Evolutionary conservation across 208 protist genomes (phyloP).

Genomic region (Tritrichomonas foetus): DNA sequence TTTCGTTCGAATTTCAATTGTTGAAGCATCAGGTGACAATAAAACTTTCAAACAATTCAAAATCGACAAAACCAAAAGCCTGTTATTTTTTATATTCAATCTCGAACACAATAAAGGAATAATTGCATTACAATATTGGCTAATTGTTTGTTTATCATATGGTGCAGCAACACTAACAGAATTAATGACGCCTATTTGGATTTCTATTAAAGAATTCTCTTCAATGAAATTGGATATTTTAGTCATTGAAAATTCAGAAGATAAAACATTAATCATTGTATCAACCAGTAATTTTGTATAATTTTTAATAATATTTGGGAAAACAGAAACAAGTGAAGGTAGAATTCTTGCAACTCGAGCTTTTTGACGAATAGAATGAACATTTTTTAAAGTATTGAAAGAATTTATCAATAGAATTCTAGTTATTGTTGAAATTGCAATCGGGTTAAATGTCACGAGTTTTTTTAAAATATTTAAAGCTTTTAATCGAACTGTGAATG

Average conservation of each 20-base stretch:
- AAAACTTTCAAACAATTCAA: neutral
- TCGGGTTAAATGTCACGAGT: neutral
- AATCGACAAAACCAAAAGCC: neutral
- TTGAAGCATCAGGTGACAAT: neutral
- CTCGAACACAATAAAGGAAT: slow-evolving; percentile 16
- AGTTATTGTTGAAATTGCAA: neutral
- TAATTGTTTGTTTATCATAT: neutral
- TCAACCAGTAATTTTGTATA: neutral
- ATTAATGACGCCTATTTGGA: neutral
- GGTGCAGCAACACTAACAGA: neutral
- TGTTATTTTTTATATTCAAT: neutral
- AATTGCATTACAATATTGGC: neutral
- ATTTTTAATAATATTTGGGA: neutral
- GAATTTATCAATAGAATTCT: neutral
- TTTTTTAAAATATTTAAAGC: neutral
- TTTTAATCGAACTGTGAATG: neutral
- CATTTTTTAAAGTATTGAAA: neutral
- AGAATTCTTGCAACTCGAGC: neutral
- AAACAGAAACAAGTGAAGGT: neutral
- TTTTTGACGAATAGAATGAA: neutral
- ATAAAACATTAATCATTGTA: neutral
- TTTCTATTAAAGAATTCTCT: neutral
- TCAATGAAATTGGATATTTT: neutral
- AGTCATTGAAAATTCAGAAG: neutral
- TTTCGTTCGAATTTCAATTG: neutral